Percentiles rank a stretch among this genome's conserved stretches.
These are phyloP conservation scores for Brassica balearica DNA, from an alignment of 441 rosid genomes.

Conservation along the genomic window DNA sequence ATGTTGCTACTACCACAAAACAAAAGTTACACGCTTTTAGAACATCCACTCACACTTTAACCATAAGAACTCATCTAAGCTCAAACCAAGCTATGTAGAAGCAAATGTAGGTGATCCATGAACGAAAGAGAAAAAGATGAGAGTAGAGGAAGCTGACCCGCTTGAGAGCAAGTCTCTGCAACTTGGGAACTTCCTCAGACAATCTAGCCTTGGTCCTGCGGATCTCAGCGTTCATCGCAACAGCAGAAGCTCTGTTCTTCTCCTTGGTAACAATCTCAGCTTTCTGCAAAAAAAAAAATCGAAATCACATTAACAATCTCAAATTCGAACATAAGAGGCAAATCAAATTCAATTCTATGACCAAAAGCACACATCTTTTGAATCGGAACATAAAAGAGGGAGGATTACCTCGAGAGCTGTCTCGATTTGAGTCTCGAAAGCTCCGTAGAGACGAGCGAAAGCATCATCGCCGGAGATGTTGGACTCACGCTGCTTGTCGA, in stretches of 20 bases:
- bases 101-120: no score
- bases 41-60: no score
- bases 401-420: constrained; percentile 74
- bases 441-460: constrained; percentile 79
- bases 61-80: no score
- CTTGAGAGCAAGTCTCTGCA: constrained; percentile 79
- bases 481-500: constrained; percentile 79
- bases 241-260: constrained; percentile 83
- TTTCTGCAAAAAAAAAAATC: constrained; percentile 58
- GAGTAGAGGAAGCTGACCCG: no score
- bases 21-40: no score
- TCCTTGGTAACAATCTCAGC: constrained; percentile 80
- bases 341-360: neutral
- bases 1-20: no score
- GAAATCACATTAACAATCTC: no score
- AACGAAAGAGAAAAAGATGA: no score
- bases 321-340: no score
- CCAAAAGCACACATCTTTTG: constrained; percentile 14
- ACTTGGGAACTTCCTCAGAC: constrained; percentile 86
- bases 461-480: constrained; percentile 93
- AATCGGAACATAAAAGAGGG: constrained; percentile 21
- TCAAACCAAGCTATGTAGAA: no score
- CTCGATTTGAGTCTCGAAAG: constrained; percentile 74
- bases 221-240: constrained; percentile 90
- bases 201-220: constrained; percentile 89